A percentile compares a stretch with the other conserved stretches of the same genome.
These are phyloP conservation scores for Priceomyces haplophilus DNA, from an alignment of 805 yeast species.

Conservation along the genomic window DNA sequence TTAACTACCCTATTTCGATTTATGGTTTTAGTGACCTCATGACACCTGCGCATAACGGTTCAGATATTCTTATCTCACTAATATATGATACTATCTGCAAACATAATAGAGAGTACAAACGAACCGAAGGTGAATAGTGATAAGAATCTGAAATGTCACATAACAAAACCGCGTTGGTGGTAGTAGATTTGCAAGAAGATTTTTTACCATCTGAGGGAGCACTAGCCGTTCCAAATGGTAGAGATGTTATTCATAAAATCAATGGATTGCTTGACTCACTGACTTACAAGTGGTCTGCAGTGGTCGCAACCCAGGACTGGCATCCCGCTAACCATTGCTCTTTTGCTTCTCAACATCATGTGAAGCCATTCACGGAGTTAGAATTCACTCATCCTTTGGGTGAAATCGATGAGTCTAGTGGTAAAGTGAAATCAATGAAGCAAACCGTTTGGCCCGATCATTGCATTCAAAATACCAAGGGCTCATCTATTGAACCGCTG, in stretches of 20 bases:
- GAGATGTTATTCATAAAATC: slow-evolving; percentile 53
- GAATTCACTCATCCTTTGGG: slow-evolving; percentile 50
- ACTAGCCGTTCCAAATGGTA: slow-evolving; percentile 68
- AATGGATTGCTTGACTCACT: slow-evolving; percentile 41
- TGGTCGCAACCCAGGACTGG: slow-evolving; percentile 84
- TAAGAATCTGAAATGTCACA: neutral
- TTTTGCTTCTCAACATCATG: slow-evolving; percentile 67
- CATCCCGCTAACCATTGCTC: slow-evolving; percentile 79
- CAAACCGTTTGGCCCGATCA: slow-evolving; percentile 88
- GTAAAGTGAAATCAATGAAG: slow-evolving; percentile 20
- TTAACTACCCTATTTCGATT: no score
- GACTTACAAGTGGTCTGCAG: slow-evolving; percentile 53
- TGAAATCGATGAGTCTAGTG: slow-evolving; percentile 22
- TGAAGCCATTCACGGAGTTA: slow-evolving; percentile 49
- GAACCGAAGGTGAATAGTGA: no score
- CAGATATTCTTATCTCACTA: no score
- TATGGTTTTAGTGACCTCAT: no score
- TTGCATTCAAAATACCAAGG: slow-evolving; percentile 70
- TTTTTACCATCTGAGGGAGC: slow-evolving; percentile 79
- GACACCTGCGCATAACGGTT: no score
- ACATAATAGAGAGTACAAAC: no score
- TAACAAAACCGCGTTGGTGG: slow-evolving; percentile 50
- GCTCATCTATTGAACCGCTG: slow-evolving; percentile 58
- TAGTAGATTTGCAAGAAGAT: slow-evolving; percentile 84
- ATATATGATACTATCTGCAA: no score